Evolutionary conservation across 2,329 filamentous ascomycete genomes (phyloP).

Genomic region (Penicillium nordicum): DNA sequence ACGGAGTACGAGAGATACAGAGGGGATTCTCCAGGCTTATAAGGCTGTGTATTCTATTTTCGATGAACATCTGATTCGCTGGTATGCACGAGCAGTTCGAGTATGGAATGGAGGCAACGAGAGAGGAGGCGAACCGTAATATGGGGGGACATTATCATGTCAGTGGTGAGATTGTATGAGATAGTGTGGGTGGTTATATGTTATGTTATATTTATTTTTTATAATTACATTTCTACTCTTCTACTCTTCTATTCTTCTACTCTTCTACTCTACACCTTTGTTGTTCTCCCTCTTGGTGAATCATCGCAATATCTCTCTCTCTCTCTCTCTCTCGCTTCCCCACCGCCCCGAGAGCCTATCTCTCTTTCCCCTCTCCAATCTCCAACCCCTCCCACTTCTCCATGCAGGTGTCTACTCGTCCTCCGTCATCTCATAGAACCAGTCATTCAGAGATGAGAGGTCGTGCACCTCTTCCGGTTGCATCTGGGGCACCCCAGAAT

Average conservation of each 20-base stretch:
- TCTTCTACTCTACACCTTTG: too few species aligned
- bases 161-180: not conserved
- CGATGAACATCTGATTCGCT: not conserved
- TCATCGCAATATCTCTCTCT: not conserved
- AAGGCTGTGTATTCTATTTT: not conserved
- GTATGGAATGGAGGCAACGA: constrained; percentile 23
- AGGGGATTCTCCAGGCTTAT: not conserved
- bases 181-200: not conserved
- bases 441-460: constrained; percentile 42
- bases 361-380: constrained; percentile 15
- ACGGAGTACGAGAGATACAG: not conserved
- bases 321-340: not conserved
- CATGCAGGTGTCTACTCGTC: constrained; percentile 26
- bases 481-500: constrained; percentile 28
- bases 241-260: not conserved
- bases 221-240: not conserved
- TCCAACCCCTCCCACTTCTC: constrained; percentile 16
- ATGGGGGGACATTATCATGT: constrained; percentile 14
- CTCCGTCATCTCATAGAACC: constrained; percentile 21
- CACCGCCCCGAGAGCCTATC: constrained; percentile 19
- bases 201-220: not conserved
- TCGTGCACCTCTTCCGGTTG: constrained; percentile 39
- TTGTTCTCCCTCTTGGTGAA: not conserved
- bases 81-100: not conserved
- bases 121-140: constrained; percentile 15